Evolutionary conservation across 352 stramenopile species (phyloP).

Genomic region (Phytopythium sindhum): DNA sequence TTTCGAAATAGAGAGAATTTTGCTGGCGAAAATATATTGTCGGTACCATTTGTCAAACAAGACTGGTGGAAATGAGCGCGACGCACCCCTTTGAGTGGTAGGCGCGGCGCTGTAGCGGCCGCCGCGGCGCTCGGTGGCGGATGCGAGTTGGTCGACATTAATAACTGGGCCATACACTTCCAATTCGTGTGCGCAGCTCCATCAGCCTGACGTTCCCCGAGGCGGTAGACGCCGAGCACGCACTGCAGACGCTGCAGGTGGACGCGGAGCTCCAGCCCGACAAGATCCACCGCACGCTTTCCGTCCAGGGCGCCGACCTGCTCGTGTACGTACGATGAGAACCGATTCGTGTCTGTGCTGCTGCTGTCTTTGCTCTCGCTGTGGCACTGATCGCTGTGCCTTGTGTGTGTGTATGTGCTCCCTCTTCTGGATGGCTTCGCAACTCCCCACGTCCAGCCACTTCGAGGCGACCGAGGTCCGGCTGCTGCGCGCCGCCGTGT

Average conservation of each 20-base stretch:
- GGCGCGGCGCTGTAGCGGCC: conserved; percentile 2
- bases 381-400: conserved; percentile 9
- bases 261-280: conserved; percentile 84
- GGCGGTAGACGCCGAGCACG: conserved; percentile 59
- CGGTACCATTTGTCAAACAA: background rate
- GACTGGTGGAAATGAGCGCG: conserved; percentile 15
- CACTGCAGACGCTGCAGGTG: conserved; percentile 80
- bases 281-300: conserved; percentile 78
- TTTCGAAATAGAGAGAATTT: too few species aligned
- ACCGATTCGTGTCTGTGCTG: background rate
- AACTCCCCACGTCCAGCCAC: conserved; percentile 29
- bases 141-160: background rate
- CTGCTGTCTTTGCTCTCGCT: conserved; percentile 4
- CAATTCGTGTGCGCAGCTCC: conserved; percentile 25
- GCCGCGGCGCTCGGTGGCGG: background rate
- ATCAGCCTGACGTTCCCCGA: conserved; percentile 66
- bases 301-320: conserved; percentile 55
- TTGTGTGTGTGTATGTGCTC: background rate
- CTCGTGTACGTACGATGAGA: conserved; percentile 52
- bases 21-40: too few species aligned
- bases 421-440: background rate
- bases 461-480: conserved; percentile 83
- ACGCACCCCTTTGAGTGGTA: conserved; percentile 83
- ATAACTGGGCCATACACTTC: background rate
- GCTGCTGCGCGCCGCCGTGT: conserved; percentile 77